Percentiles rank a stretch among this genome's conserved stretches.
These are phyloP conservation scores for Globisporangium iwayamae DNA, from an alignment of 352 stramenopile genomes.

Conservation along the genomic window DNA sequence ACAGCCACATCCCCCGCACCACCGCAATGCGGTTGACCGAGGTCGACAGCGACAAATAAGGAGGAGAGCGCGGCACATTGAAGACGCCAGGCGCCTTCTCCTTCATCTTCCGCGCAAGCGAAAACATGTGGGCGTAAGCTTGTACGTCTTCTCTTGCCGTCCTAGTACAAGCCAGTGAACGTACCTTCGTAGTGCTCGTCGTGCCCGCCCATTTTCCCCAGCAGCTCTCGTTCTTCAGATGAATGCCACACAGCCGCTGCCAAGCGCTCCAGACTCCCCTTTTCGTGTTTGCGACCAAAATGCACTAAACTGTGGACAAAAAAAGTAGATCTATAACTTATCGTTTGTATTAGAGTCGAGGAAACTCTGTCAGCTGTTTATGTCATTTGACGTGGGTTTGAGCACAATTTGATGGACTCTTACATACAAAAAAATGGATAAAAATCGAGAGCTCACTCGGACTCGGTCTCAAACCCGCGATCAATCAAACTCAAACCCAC, in stretches of 20 bases:
- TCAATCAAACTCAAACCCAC: neutral
- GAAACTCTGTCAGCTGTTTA: neutral
- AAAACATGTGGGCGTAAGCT: neutral
- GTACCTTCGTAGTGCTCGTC: slow-evolving; percentile 67
- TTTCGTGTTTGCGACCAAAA: neutral
- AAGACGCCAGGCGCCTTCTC: neutral
- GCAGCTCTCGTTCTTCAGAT: slow-evolving; percentile 30
- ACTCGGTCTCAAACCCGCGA: neutral
- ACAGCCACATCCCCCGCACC: neutral
- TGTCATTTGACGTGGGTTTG: neutral
- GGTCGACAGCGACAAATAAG: neutral
- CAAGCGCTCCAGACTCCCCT: slow-evolving; percentile 15
- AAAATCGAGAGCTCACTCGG: neutral
- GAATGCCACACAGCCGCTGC: slow-evolving; percentile 30
- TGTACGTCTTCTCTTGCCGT: neutral
- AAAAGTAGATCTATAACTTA: neutral
- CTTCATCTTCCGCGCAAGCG: neutral
- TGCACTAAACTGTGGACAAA: neutral
- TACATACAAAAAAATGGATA: neutral
- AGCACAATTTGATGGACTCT: neutral
- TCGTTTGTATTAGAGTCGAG: neutral
- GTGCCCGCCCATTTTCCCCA: slow-evolving; percentile 53
- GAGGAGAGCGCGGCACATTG: neutral
- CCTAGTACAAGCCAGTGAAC: neutral
- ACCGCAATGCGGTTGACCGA: neutral